A percentile compares a stretch with the other conserved stretches of the same genome.
phyloP scores from a whole-genome alignment of 129 eudicot genomes.

The Scalesia atractyloides region DNA sequence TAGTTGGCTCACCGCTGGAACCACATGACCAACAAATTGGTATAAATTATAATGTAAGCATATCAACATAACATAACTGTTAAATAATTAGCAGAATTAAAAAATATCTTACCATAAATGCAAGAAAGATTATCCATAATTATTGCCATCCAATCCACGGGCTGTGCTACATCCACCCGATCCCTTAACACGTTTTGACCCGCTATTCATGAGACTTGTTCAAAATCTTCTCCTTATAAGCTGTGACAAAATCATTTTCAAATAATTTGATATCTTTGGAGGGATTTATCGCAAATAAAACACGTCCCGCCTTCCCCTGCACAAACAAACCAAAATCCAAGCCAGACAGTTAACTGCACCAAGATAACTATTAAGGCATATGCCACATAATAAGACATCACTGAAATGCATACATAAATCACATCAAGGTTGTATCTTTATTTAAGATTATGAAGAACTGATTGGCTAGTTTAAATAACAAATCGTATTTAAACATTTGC shows the following conservation, averaged over 20 bases:
- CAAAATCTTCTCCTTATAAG: slow-evolving; percentile 68
- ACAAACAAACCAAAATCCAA: slow-evolving; percentile 23
- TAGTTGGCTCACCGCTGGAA: no score
- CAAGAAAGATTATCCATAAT: no score
- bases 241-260: slow-evolving; percentile 58
- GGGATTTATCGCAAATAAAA: slow-evolving; percentile 85
- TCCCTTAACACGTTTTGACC: no score
- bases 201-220: slow-evolving; percentile 87
- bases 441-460: slow-evolving; percentile 81
- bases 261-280: slow-evolving; percentile 65
- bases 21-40: no score
- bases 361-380: neutral
- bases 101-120: no score
- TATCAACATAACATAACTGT: no score
- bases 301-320: slow-evolving; percentile 91
- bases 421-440: slow-evolving; percentile 57
- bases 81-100: no score
- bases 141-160: no score
- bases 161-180: no score
- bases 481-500: no score
- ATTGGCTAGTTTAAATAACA: slow-evolving; percentile 90
- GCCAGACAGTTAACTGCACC: slow-evolving; percentile 20
- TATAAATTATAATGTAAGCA: slow-evolving; percentile 25
- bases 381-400: neutral
- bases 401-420: slow-evolving; percentile 66